Base-by-base conservation (phyloP, 2,329 filamentous ascomycete genomes). In the Colletotrichum lini region DNA sequence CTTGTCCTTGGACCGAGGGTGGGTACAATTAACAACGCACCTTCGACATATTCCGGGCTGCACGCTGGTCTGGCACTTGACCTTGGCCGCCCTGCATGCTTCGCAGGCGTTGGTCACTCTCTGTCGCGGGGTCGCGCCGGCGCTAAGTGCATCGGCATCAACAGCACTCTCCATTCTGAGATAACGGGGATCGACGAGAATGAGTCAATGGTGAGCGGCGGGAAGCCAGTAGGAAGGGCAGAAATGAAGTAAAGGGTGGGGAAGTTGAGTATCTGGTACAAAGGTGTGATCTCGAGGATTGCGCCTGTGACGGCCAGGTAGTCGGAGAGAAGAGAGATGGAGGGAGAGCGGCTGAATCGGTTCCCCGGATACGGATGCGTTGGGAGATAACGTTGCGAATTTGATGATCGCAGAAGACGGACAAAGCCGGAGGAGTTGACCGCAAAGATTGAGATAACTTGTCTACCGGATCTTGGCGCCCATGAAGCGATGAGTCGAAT, bases 21-120 rank as follows among this genome's bases (percentile, higher is more conserved):
- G 56, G 56, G 35, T 72, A 23, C 50, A 40, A 40, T 38, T 40
- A 10, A 54, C 42, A 53, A 72, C 75, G 74, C 81, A 89, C 87
- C 85, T 85, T 77, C 83, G 84, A 75, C 88, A 90, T 40, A 87
- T 85, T 13, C 82, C 83, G 3, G 82, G 78, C 74, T 85, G 83
- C 35, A 81, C 80, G 69, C 85, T 85, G 5, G 84, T 79, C 72
- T 84, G 84, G 73, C 88, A 90, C 67, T 85, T 87, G 26, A 88
- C 81, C 79, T 89, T 90, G 67, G 86, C 85, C 13, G 79, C 81
- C 65, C 88, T 81, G 73, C 88, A 89, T 2, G 86, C 85, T 77
- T 89, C 87, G 67, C 87, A 89, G 23, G 87, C 82, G 80, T 89
- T 82, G 52, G 71, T 72, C 40, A 74, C 71, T 59, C 71, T 68